These are phyloP conservation scores for Pseudotsuga menziesii DNA, from an alignment of 75 land plant species.

Conservation along the genomic window DNA sequence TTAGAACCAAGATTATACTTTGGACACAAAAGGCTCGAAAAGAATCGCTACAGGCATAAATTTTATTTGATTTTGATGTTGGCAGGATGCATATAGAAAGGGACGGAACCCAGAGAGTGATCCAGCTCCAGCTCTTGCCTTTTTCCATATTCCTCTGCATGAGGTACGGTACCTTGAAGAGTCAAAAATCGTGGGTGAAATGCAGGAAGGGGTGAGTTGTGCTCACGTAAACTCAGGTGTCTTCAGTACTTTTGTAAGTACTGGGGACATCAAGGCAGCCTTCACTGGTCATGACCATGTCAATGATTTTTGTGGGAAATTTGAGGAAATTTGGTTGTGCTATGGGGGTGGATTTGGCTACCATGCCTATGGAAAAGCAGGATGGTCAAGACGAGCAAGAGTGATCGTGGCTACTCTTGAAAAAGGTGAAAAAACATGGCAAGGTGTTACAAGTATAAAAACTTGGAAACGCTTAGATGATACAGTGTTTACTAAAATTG, in stretches of 20 bases:
- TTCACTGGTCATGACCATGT: slow-evolving; percentile 76
- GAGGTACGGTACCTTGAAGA: slow-evolving; percentile 38
- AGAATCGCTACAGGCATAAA: not conserved
- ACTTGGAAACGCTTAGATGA: slow-evolving; percentile 85
- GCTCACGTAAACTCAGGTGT: slow-evolving; percentile 61
- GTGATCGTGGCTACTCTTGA: slow-evolving; percentile 47
- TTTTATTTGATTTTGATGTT: not conserved
- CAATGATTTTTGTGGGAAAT: slow-evolving; percentile 75
- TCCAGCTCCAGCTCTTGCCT: slow-evolving; percentile 43
- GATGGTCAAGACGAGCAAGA: slow-evolving; percentile 74
- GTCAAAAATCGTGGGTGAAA: slow-evolving; percentile 37
- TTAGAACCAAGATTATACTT: not conserved
- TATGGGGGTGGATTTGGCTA: slow-evolving; percentile 83
- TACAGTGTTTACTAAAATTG: slow-evolving; percentile 41
- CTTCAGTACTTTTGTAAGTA: slow-evolving; percentile 33
- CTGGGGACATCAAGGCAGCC: slow-evolving; percentile 66
- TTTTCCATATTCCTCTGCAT: slow-evolving; percentile 78
- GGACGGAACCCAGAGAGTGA: not conserved
- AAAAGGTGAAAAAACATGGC: slow-evolving; percentile 42
- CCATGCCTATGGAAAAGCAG: slow-evolving; percentile 69
- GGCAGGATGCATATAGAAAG: slow-evolving; percentile 9
- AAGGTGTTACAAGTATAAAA: slow-evolving; percentile 50
- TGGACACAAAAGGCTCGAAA: not conserved
- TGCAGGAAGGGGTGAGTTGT: slow-evolving; percentile 66
- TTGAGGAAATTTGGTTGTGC: slow-evolving; percentile 58